phyloP scores from a whole-genome alignment of 768 basidiomycete species.

The Suillus clintonianus region DNA sequence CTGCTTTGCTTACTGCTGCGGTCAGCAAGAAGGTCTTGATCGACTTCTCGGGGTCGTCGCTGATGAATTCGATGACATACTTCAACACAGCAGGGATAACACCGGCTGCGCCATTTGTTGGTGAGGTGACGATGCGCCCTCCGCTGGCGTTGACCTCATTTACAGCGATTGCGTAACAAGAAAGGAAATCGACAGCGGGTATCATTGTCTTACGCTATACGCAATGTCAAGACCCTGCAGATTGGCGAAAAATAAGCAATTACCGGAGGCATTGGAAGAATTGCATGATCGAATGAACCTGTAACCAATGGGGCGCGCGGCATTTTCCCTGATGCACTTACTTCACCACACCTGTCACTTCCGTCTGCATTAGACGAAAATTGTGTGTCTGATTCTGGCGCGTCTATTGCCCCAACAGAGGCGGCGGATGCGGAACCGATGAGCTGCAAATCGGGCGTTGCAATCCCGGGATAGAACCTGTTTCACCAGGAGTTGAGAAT shows the following conservation, averaged over 20 bases:
- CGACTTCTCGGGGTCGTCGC: slow-evolving; percentile 87
- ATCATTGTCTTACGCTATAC: slow-evolving; percentile 79
- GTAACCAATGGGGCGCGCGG: slow-evolving; percentile 49
- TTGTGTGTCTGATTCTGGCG: slow-evolving; percentile 16
- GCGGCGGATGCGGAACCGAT: slow-evolving; percentile 32
- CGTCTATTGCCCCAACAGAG: slow-evolving; percentile 22
- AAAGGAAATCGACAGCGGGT: slow-evolving; percentile 91
- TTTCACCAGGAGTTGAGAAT: slow-evolving; percentile 22
- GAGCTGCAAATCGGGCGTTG: slow-evolving; percentile 35
- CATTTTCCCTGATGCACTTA: slow-evolving; percentile 3
- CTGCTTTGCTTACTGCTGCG: slow-evolving; percentile 69
- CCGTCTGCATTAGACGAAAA: background rate
- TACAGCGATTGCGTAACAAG: slow-evolving; percentile 92
- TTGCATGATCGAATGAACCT: slow-evolving; percentile 77
- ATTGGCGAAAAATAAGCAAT: slow-evolving; percentile 27
- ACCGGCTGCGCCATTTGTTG: slow-evolving; percentile 91
- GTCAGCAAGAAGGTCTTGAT: slow-evolving; percentile 89
- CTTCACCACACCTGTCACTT: slow-evolving; percentile 4
- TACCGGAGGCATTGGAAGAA: slow-evolving; percentile 83
- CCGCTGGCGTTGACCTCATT: slow-evolving; percentile 95
- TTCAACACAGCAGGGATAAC: slow-evolving; percentile 93
- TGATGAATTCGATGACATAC: slow-evolving; percentile 89
- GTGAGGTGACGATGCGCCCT: slow-evolving; percentile 92
- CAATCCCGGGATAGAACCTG: slow-evolving; percentile 54
- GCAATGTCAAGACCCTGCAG: slow-evolving; percentile 7